phyloP scores from a whole-genome alignment of 345 rosid species.

The Murraya paniculata region DNA sequence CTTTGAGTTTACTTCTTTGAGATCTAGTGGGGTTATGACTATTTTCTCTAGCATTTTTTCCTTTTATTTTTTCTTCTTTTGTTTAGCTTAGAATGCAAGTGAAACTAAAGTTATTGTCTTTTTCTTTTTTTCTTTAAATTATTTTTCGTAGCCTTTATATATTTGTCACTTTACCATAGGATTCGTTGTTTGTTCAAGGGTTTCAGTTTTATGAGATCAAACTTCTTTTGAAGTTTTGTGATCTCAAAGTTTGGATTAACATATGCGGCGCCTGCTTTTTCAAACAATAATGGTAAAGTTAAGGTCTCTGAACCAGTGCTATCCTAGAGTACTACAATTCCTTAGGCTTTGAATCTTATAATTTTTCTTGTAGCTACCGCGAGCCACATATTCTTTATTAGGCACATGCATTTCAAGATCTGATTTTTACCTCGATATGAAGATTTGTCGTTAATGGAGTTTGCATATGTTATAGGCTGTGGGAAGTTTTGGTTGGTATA shows the following conservation, averaged over 20 bases:
- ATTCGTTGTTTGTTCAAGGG: constrained; percentile 30
- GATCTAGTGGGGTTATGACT: constrained; percentile 59
- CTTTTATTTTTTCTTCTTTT: constrained; percentile 20
- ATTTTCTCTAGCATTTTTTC: constrained; percentile 29
- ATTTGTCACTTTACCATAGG: constrained; percentile 29
- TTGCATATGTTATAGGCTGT: not conserved
- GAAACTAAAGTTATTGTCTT: constrained; percentile 41
- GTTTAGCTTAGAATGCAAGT: constrained; percentile 75
- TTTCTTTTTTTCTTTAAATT: constrained; percentile 21
- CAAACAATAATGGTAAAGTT: constrained; percentile 24
- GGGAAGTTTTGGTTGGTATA: not conserved
- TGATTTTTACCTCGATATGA: not conserved
- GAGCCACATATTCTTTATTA: not conserved
- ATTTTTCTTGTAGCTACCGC: not conserved
- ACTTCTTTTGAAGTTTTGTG: constrained; percentile 23
- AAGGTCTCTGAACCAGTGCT: constrained; percentile 21
- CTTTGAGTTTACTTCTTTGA: constrained; percentile 40
- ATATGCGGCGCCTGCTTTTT: constrained; percentile 28
- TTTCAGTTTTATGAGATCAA: constrained; percentile 28
- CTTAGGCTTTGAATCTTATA: not conserved
- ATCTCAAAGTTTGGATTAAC: constrained; percentile 31
- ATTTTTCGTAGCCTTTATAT: constrained; percentile 35
- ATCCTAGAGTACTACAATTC: not conserved
- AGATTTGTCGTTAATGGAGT: not conserved
- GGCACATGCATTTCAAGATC: not conserved